Conservation (phyloP, 2,329 filamentous ascomycete genomes). For the Cercospora brassicicola region DNA sequence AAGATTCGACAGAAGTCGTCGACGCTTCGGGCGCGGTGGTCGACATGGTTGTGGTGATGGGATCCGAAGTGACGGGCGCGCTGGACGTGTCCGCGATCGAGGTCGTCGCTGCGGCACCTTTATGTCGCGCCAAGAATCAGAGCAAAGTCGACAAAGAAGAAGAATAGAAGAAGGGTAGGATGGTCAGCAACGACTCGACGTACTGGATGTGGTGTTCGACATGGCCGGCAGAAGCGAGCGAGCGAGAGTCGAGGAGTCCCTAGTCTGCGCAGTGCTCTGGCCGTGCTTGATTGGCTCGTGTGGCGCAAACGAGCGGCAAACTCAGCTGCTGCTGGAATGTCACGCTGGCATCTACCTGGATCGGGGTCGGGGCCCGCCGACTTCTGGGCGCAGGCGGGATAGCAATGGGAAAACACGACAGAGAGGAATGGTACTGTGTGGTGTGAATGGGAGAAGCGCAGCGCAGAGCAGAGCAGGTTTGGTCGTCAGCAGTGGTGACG, state of each 20-base stretch:
- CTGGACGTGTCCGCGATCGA: not conserved
- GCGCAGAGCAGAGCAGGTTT: not conserved
- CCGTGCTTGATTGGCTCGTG: slow-evolving; percentile 7
- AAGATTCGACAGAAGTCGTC: slow-evolving; percentile 11
- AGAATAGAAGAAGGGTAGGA: not conserved
- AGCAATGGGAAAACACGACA: not conserved
- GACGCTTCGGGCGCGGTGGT: slow-evolving; percentile 6
- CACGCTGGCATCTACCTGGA: slow-evolving; percentile 13
- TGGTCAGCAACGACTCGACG: slow-evolving; percentile 5
- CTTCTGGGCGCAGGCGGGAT: not conserved
- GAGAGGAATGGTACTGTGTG: not conserved
- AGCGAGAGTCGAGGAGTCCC: not conserved
- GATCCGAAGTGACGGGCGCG: slow-evolving; percentile 4
- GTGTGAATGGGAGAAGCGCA: not conserved
- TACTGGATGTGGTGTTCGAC: slow-evolving; percentile 15
- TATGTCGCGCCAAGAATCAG: not conserved
- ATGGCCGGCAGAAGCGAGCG: slow-evolving; percentile 6
- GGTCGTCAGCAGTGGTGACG: slow-evolving; percentile 4
- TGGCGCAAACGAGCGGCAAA: slow-evolving; percentile 14
- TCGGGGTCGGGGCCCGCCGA: slow-evolving; percentile 1
- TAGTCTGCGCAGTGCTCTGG: not conserved
- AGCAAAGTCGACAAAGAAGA: slow-evolving; percentile 7
- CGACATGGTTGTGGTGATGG: slow-evolving; percentile 17
- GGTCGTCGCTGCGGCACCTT: slow-evolving; percentile 5
- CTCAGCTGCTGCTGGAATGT: slow-evolving; percentile 12